Conservation (phyloP, 2,329 filamentous ascomycete genomes). For the Furcasterigmium furcatum region DNA sequence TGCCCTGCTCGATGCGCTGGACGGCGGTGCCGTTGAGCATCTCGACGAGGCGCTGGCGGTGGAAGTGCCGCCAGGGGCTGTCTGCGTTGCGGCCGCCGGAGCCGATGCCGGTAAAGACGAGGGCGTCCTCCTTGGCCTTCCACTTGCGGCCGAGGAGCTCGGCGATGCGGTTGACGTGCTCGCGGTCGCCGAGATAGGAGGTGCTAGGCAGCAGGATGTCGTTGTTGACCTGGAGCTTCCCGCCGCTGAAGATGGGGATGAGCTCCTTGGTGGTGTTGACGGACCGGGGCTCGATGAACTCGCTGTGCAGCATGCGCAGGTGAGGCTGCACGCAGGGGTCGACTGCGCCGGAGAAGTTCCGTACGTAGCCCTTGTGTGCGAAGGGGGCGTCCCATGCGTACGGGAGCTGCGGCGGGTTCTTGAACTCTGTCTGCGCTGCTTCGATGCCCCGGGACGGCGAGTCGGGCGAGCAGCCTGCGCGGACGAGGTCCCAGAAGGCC, state of each 20-base stretch:
- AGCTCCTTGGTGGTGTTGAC: constrained; percentile 50
- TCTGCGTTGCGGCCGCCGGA: constrained; percentile 44
- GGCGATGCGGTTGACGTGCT: constrained; percentile 43
- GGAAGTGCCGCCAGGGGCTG: constrained; percentile 56
- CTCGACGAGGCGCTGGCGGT: constrained; percentile 53
- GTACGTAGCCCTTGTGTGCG: constrained; percentile 44
- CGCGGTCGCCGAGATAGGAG: constrained; percentile 59
- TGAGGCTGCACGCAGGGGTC: constrained; percentile 59
- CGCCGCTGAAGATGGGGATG: constrained; percentile 59
- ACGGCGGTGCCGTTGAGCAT: constrained; percentile 29
- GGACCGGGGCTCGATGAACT: constrained; percentile 51
- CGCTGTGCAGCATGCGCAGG: constrained; percentile 48
- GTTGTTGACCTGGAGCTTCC: constrained; percentile 60
- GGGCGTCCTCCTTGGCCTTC: constrained; percentile 50
- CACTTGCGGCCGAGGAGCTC: constrained; percentile 51
- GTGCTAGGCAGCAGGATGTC: constrained; percentile 63
- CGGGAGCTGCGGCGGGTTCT: constrained; percentile 27
- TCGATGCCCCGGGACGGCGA: constrained; percentile 40
- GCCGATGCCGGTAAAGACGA: constrained; percentile 57
- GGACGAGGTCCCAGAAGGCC: constrained; percentile 56
- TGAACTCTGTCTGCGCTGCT: constrained; percentile 22
- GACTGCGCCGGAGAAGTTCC: constrained; percentile 55
- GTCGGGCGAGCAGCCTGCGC: constrained; percentile 53
- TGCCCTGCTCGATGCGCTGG: constrained; percentile 8
- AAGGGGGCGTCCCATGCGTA: constrained; percentile 29